Evolutionary conservation across 2,329 filamentous ascomycete genomes (phyloP).

Genomic region (Apiospora malaysiana): DNA sequence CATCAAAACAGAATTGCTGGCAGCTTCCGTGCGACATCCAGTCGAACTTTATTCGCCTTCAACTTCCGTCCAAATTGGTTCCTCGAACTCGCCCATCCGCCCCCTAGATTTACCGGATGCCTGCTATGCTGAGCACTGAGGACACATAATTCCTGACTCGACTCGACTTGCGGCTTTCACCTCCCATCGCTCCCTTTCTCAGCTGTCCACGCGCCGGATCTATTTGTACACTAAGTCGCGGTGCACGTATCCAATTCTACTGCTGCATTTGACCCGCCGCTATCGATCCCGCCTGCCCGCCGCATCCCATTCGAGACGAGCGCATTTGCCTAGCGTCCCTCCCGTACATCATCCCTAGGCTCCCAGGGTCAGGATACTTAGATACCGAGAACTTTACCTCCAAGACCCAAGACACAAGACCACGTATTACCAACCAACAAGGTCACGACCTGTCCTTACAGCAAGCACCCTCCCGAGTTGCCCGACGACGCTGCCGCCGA

Average conservation of each 20-base stretch:
- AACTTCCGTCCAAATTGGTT: background rate
- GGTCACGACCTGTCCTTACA: background rate
- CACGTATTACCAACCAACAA: constrained; percentile 7
- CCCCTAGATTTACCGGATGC: constrained; percentile 2
- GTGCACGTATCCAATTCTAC: constrained; percentile 10
- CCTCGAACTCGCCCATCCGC: background rate
- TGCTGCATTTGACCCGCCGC: constrained; percentile 8
- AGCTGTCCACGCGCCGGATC: constrained; percentile 5
- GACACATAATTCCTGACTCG: constrained; percentile 12
- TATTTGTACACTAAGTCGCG: background rate
- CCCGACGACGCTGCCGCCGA: constrained; percentile 10
- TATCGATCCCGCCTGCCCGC: constrained; percentile 13
- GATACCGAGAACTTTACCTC: too few species aligned
- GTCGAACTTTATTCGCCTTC: constrained; percentile 4
- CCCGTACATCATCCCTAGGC: background rate
- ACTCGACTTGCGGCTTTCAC: background rate
- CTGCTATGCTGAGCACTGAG: constrained; percentile 4
- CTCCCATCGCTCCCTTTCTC: background rate
- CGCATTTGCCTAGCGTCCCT: background rate
- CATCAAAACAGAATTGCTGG: background rate
- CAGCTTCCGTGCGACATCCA: constrained; percentile 8
- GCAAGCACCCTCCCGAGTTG: background rate
- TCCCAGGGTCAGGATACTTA: background rate
- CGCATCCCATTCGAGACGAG: constrained; percentile 15
- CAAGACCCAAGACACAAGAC: background rate